These are phyloP conservation scores for Cicer arietinum DNA, from an alignment of 306 rosid species.

Conservation along the genomic window DNA sequence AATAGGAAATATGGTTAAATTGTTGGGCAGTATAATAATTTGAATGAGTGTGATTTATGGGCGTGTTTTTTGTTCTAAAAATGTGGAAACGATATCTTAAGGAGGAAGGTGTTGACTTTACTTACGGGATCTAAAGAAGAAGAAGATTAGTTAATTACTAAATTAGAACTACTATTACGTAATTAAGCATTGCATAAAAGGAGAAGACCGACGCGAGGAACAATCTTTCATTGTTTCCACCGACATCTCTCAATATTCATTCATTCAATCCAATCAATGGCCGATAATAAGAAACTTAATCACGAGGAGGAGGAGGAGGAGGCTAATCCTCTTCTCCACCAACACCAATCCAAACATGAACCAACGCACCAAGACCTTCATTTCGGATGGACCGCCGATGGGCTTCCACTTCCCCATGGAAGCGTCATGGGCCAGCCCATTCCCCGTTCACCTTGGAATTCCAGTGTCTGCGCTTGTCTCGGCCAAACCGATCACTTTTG, in stretches of 20 bases:
- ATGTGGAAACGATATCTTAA: no score
- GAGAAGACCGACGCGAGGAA: background rate
- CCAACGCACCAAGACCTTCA: conserved; percentile 22
- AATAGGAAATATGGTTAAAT: no score
- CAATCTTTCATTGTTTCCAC: conserved; percentile 4
- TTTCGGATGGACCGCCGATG: conserved; percentile 83
- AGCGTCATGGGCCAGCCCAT: conserved; percentile 91
- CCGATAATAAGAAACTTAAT: conserved; percentile 37
- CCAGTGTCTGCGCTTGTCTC: conserved; percentile 74
- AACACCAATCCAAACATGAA: conserved; percentile 28
- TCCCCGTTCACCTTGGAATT: conserved; percentile 74
- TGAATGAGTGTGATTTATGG: no score
- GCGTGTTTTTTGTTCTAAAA: no score
- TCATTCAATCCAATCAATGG: conserved; percentile 34
- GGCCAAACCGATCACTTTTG: conserved; percentile 92
- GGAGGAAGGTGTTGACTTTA: no score
- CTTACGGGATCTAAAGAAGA: no score
- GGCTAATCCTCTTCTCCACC: conserved; percentile 74
- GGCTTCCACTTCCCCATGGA: conserved; percentile 70
- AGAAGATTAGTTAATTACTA: no score
- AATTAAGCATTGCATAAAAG: background rate
- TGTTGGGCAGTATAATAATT: no score
- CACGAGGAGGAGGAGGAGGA: conserved; percentile 72
- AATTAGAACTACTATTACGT: no score
- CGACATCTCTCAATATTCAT: conserved; percentile 8